phyloP scores from a whole-genome alignment of 148 eudicot genomes.

The Rheum nobile region DNA sequence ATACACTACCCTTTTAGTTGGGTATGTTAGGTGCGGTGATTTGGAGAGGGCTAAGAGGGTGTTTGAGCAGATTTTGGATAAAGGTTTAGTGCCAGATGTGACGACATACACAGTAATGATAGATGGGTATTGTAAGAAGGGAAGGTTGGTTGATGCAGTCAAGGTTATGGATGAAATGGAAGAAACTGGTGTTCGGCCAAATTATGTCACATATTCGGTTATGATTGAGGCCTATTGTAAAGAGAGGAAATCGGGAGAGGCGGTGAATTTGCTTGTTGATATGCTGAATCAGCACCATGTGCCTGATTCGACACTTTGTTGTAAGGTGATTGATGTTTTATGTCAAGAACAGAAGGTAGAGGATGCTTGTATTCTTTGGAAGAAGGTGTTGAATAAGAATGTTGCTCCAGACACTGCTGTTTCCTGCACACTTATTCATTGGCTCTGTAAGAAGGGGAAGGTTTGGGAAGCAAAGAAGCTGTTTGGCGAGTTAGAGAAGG shows the following conservation, averaged over 20 bases:
- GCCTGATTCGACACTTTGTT: constrained; percentile 50
- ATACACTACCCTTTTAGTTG: constrained; percentile 62
- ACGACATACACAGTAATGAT: constrained; percentile 66
- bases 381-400: constrained; percentile 58
- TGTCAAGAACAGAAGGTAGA: constrained; percentile 44
- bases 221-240: constrained; percentile 77
- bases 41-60: constrained; percentile 48
- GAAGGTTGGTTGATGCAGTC: constrained; percentile 51
- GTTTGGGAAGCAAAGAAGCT: constrained; percentile 58
- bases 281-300: constrained; percentile 41
- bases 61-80: constrained; percentile 60
- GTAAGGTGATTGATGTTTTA: constrained; percentile 49
- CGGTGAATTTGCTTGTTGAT: constrained; percentile 54
- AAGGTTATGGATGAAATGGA: constrained; percentile 91
- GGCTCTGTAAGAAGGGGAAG: constrained; percentile 77
- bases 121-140: constrained; percentile 68
- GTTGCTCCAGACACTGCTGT: constrained; percentile 52
- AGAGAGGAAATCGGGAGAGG: constrained; percentile 61
- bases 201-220: constrained; percentile 62
- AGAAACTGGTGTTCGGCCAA: constrained; percentile 55
- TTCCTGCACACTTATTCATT: constrained; percentile 68
- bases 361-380: constrained; percentile 49
- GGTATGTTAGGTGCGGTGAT: constrained; percentile 53
- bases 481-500: constrained; percentile 69
- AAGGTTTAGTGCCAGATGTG: constrained; percentile 81